Base-by-base conservation (phyloP, 2,329 filamentous ascomycete species). In the Fusarium brachygibbosum region DNA sequence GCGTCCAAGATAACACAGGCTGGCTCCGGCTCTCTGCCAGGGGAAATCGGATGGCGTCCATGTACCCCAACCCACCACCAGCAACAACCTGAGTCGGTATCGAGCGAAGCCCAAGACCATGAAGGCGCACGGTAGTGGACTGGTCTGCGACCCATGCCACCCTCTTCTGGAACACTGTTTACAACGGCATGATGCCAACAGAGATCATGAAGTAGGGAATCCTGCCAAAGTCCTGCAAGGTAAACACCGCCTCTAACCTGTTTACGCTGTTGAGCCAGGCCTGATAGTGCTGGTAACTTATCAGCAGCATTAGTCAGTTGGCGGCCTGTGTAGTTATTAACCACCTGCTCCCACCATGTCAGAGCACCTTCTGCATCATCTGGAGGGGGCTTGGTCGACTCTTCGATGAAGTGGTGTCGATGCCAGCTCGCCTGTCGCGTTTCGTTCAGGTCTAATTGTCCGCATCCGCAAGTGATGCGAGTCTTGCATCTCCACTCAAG, bases 1-100 rank as follows among this genome's bases (percentile, higher is more conserved):
- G 14, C 19, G 2, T 50, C 3, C 1, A 50, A 1, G 1, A 56
- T 19, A 13, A 3, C 19, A 4, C 17, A 56, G 11, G 53, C 42
- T 10, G 13, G 19, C 3, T 50, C 3, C 2, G 53, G 44, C 13
- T 31, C 41, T 2, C 28, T 4, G 1, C 0, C 11, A 5, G 5
- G 8, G 6, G 3, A 5, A 6, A 37, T 13, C 4, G 52, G 1
- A 28, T 55, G 41, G 17, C 28, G 31, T 13, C 19, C 19, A 4
- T 37, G 9, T 31, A 8, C 3, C 11, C 51, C 51, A 3, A 13
- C 6, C 52, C 52, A 55, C 52, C 53, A 49, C 53, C 53, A 56
- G 9, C 19, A 38, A 16, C 44, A 56, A 0, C 17, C 34, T 3
- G 44, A 19, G 5, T 34, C 2, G 2, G 9, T 40, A 32, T 56